Conservation (phyloP, 208 protist genomes). For the Tritrichomonas foetus region DNA sequence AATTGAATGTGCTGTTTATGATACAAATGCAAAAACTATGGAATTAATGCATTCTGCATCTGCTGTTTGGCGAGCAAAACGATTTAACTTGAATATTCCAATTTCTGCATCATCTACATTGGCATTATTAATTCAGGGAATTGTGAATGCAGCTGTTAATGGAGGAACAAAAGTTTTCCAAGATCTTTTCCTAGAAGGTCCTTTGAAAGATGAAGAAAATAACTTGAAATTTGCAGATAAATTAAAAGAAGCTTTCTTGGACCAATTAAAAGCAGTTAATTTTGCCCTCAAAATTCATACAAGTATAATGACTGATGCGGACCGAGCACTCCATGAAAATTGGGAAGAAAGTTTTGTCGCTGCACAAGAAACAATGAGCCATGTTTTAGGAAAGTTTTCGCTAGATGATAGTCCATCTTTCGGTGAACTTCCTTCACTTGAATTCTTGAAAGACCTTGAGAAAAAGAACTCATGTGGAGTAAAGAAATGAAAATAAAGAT, state of each 20-base stretch:
- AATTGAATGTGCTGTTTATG: constrained; percentile 5
- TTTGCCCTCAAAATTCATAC: background rate
- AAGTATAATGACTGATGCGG: background rate
- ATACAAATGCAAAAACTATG: background rate
- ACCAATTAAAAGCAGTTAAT: background rate
- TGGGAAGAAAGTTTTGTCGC: background rate
- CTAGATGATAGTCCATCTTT: too few relatives aligned
- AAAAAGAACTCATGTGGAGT: too few relatives aligned
- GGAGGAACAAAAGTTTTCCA: constrained; percentile 32
- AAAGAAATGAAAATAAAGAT: too few relatives aligned
- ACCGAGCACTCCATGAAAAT: background rate
- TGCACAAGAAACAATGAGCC: too few relatives aligned
- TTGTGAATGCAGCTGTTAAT: constrained; percentile 30
- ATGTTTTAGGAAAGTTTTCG: too few relatives aligned
- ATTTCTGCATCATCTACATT: background rate
- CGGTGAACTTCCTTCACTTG: too few relatives aligned
- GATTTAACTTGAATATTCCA: background rate
- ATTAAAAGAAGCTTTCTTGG: background rate
- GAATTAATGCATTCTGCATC: background rate
- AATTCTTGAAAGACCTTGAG: too few relatives aligned
- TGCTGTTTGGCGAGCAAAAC: background rate
- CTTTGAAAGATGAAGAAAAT: background rate
- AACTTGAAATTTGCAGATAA: background rate
- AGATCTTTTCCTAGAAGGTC: background rate
- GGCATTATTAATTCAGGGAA: background rate